Conservation (phyloP, 2,329 filamentous ascomycete genomes). For the Beauveria bassiana region DNA sequence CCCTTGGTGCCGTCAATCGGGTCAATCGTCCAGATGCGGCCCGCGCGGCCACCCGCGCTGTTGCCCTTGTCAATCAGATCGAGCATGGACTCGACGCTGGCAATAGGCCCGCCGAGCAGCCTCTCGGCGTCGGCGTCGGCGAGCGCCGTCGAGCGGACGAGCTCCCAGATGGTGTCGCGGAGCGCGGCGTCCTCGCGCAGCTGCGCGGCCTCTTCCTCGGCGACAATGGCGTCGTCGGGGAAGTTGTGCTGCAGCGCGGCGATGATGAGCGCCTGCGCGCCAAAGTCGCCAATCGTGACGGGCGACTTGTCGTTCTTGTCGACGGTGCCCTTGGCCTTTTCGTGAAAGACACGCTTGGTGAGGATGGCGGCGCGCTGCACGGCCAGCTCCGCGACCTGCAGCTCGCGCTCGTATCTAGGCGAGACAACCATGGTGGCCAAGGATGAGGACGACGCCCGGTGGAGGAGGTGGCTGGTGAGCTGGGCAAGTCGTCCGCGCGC, state of each 20-base stretch:
- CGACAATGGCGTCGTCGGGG: slow-evolving; percentile 83
- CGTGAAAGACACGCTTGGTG: slow-evolving; percentile 52
- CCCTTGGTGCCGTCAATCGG: slow-evolving; percentile 98
- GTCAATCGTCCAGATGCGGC: slow-evolving; percentile 92
- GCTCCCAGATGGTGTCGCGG: slow-evolving; percentile 66
- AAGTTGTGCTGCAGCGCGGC: slow-evolving; percentile 83
- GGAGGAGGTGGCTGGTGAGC: slow-evolving; percentile 11
- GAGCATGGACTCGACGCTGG: slow-evolving; percentile 58
- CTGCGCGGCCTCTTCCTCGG: slow-evolving; percentile 83
- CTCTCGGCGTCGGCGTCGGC: slow-evolving; percentile 51
- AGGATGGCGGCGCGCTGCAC: slow-evolving; percentile 66
- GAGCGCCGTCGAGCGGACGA: slow-evolving; percentile 67
- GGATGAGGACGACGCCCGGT: slow-evolving; percentile 12
- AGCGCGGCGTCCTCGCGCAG: slow-evolving; percentile 65
- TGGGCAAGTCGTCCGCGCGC: slow-evolving; percentile 15
- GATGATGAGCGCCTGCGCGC: slow-evolving; percentile 94
- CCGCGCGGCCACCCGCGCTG: slow-evolving; percentile 62
- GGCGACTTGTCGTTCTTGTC: slow-evolving; percentile 88
- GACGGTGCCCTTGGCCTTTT: slow-evolving; percentile 89
- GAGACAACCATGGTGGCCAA: slow-evolving; percentile 26
- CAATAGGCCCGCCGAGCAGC: slow-evolving; percentile 59
- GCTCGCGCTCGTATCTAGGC: slow-evolving; percentile 63
- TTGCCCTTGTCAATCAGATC: slow-evolving; percentile 59
- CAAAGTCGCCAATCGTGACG: slow-evolving; percentile 96
- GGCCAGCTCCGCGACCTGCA: slow-evolving; percentile 76